Percentiles rank a stretch among this genome's conserved stretches.
Evolutionary conservation across 129 eudicot genomes (phyloP).

Genomic region (Tagetes erecta): DNA sequence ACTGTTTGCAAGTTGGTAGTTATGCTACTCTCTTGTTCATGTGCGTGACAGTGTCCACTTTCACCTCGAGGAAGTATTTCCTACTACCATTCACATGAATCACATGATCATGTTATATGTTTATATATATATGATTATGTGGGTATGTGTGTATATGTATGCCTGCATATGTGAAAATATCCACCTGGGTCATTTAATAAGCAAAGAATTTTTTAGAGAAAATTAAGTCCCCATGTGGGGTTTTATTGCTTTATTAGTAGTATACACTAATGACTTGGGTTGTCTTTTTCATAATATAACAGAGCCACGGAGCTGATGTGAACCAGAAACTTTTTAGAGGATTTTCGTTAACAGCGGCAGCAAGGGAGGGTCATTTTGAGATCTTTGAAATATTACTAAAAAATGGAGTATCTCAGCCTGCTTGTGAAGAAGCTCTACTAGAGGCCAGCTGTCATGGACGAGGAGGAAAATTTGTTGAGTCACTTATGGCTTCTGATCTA

Average conservation of each 20-base stretch:
- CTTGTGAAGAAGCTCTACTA: constrained; percentile 90
- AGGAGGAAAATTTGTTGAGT: constrained; percentile 51
- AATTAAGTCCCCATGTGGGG: constrained; percentile 25
- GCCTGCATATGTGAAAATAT: background rate
- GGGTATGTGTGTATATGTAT: background rate
- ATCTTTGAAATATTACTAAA: constrained; percentile 76
- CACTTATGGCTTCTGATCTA: constrained; percentile 76
- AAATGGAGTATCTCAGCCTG: constrained; percentile 84
- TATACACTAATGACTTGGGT: constrained; percentile 18
- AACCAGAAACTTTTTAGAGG: constrained; percentile 82
- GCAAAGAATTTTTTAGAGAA: background rate
- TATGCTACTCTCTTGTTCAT: background rate
- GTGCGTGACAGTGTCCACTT: background rate
- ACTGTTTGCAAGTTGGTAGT: background rate
- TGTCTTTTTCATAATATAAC: constrained; percentile 31
- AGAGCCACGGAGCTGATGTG: constrained; percentile 82
- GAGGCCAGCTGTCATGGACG: constrained; percentile 87
- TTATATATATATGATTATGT: background rate
- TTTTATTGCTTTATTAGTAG: constrained; percentile 9
- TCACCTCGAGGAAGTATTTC: background rate
- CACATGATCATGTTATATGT: background rate
- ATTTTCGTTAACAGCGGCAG: constrained; percentile 77
- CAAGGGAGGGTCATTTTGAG: constrained; percentile 80
- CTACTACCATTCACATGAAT: background rate
- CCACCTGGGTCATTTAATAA: background rate